Base-by-base conservation (phyloP, 2,329 filamentous ascomycete species). In the Colletotrichum sublineola region DNA sequence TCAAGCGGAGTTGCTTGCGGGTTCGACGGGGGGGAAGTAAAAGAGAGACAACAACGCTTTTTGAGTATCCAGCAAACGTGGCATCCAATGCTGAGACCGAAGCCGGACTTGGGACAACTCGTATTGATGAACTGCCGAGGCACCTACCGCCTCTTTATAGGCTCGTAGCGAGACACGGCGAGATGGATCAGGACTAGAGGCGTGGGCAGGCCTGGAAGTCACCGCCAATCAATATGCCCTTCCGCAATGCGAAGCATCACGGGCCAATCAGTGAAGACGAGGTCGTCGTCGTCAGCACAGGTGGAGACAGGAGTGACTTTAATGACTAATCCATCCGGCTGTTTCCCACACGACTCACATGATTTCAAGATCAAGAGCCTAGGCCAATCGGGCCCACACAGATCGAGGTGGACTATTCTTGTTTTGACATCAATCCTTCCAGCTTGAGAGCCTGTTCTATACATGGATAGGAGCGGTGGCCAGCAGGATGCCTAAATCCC, bases 391-490 rank as follows among this genome's bases (percentile, higher is more conserved):
- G 64, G 52, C 63, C 63, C 44, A 24, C 20, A 12, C 38, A 24
- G 46, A n/a, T 8, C 44, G 15, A 29, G 31, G 57, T n/a, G 40
- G 46, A 52, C 55, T 42, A 33, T 31, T 50, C 70, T 71, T 73
- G 70, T 70, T 70, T 73, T 52, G 67, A 73, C 70, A 52, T 73
- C 70, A 65, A 20, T 44, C 48, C 40, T 56, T n/a, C 15, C 36
- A 36, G 52, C 52, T 46, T 40, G 53, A 24, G 11, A n/a, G 33
- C 11, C 53, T 56, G 33, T 12, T 57, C 4, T 15, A 40, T 1
- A n/a, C 12, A 29, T 52, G 48, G 24, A 31, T 52, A 7, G 14
- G 20, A 44, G 15, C 15, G 42, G 42, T 52, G n/a, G 14, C 50
- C 12, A 15, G 24, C 5, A 52, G 1, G 24, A 31, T 31, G 14